Evolutionary conservation across 768 basidiomycete species (phyloP).

Genomic region (Russula sp.): DNA sequence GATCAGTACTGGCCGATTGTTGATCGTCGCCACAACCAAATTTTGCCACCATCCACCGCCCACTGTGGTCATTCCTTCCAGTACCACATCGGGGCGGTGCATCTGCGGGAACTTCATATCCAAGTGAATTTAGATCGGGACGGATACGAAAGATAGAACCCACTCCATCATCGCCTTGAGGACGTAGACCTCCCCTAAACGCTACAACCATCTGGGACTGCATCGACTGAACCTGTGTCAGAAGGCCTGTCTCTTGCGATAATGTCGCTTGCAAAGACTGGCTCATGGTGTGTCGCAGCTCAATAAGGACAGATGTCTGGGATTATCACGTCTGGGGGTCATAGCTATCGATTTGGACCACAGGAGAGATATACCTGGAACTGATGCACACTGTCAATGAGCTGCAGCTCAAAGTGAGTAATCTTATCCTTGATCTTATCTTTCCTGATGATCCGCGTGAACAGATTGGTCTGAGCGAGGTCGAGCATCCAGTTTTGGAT

Average conservation of each 20-base stretch:
- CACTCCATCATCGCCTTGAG: conserved; percentile 12
- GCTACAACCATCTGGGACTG: conserved; percentile 3
- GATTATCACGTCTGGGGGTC: neutral
- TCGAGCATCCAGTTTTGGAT: conserved; percentile 9
- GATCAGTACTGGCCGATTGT: conserved; percentile 4
- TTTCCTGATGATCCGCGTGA: conserved; percentile 1
- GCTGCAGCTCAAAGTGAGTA: conserved; percentile 9
- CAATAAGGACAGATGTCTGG: conserved; percentile 8
- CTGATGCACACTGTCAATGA: neutral
- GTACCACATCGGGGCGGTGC: conserved; percentile 1
- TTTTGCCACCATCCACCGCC: neutral
- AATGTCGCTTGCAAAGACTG: neutral
- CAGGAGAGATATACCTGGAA: conserved; percentile 3
- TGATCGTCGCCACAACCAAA: neutral
- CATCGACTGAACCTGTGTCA: conserved; percentile 4
- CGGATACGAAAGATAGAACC: neutral
- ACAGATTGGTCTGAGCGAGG: neutral
- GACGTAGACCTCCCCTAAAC: neutral
- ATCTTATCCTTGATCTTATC: neutral
- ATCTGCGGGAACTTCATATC: conserved; percentile 8
- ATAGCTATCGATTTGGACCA: neutral
- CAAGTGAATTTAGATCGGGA: neutral
- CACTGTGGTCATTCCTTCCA: neutral
- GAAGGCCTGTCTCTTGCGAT: conserved; percentile 10
- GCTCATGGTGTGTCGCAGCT: conserved; percentile 10